Conservation (phyloP, 306 rosid species). For the Rosa multiflora region DNA sequence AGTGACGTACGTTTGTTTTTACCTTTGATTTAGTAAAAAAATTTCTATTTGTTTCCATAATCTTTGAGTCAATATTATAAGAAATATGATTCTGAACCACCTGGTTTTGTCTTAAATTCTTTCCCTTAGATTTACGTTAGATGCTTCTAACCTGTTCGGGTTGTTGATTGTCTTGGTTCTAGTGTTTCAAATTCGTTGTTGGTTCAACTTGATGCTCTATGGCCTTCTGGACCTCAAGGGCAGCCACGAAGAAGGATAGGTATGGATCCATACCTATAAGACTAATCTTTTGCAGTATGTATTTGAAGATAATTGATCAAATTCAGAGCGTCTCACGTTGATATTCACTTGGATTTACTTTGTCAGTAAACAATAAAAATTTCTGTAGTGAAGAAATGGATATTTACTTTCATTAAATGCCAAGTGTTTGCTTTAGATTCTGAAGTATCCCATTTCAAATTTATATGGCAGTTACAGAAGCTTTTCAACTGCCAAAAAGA, state of each 20-base stretch:
- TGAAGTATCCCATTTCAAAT: background rate
- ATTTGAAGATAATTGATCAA: background rate
- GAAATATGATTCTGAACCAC: background rate
- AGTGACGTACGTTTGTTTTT: conserved; percentile 50
- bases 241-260: conserved; percentile 86
- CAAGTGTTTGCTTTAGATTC: background rate
- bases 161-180: conserved; percentile 36
- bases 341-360: background rate
- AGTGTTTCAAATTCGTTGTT: conserved; percentile 59
- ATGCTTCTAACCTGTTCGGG: background rate
- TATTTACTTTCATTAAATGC: background rate
- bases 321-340: background rate
- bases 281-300: background rate
- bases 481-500: background rate
- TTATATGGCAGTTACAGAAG: background rate
- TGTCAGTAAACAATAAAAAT: background rate
- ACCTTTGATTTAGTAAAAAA: conserved; percentile 24
- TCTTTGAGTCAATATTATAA: background rate
- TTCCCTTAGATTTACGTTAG: background rate
- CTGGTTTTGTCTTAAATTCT: background rate
- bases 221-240: conserved; percentile 78
- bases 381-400: background rate
- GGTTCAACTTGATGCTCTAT: conserved; percentile 68
- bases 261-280: conserved; percentile 29
- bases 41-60: conserved; percentile 3